These are phyloP conservation scores for Tremellales sp. DNA, from an alignment of 1,284 basidiomycete species.

Conservation along the genomic window DNA sequence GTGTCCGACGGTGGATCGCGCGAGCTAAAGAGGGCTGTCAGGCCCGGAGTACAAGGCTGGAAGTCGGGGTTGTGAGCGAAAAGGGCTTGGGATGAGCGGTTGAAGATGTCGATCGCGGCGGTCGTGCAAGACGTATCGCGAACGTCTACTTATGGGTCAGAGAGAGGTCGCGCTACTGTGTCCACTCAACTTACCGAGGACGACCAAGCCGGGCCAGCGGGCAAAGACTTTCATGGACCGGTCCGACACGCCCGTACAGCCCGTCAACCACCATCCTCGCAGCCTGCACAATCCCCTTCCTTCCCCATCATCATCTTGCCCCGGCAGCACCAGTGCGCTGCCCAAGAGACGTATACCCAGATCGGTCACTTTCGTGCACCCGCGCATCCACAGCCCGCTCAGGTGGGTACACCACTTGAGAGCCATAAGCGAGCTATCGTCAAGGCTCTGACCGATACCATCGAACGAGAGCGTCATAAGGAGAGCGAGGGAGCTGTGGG, in stretches of 20 bases:
- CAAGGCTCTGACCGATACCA: slow-evolving; percentile 19
- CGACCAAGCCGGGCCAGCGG: slow-evolving; percentile 34
- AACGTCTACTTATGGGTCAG: slow-evolving; percentile 21
- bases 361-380: slow-evolving; percentile 27
- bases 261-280: slow-evolving; percentile 25
- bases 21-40: slow-evolving; percentile 25
- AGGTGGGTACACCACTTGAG: slow-evolving; percentile 35
- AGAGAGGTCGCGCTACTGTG: too few species aligned
- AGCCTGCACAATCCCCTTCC: slow-evolving; percentile 27
- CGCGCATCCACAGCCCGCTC: slow-evolving; percentile 32
- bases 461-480: slow-evolving; percentile 37
- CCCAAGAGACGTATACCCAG: slow-evolving; percentile 30
- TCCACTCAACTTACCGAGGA: slow-evolving; percentile 30
- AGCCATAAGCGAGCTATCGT: slow-evolving; percentile 24
- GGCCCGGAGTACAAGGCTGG: slow-evolving; percentile 31
- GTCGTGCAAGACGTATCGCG: slow-evolving; percentile 38
- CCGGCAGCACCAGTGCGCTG: slow-evolving; percentile 22
- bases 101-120: slow-evolving; percentile 25
- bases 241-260: slow-evolving; percentile 27
- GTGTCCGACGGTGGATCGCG: slow-evolving; percentile 14
- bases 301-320: slow-evolving; percentile 4
- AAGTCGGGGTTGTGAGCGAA: slow-evolving; percentile 30
- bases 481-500: slow-evolving; percentile 9
- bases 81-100: slow-evolving; percentile 17
- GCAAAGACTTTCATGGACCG: slow-evolving; percentile 28